A percentile compares a stretch with the other conserved stretches of the same genome.
Evolutionary conservation across 495 filamentous ascomycete species (phyloP).

Genomic region (Penicilliopsis zonata): DNA sequence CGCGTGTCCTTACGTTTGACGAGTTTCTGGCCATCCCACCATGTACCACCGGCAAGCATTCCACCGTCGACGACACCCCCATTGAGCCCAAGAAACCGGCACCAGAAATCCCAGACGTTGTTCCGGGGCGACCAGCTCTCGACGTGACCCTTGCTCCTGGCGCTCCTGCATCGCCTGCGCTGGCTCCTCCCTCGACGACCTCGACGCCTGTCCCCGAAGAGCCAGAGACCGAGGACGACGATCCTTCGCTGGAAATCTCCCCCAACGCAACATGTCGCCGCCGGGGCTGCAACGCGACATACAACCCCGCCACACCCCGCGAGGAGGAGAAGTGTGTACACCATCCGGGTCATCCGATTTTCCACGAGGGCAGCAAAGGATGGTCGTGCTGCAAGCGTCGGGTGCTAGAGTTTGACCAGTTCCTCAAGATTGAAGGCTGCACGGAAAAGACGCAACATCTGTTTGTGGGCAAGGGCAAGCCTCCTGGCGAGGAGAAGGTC

Average conservation of each 20-base stretch:
- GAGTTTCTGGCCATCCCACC: slow-evolving; percentile 92
- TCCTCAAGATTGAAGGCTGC: slow-evolving; percentile 90
- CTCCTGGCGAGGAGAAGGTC: slow-evolving; percentile 39
- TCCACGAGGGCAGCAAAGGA: slow-evolving; percentile 96
- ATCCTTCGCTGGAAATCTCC: slow-evolving; percentile 55
- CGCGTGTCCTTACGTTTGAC: slow-evolving; percentile 94
- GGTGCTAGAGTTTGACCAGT: slow-evolving; percentile 95
- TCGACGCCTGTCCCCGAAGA: slow-evolving; percentile 58
- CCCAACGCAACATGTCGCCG: slow-evolving; percentile 66
- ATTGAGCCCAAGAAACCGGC: slow-evolving; percentile 34
- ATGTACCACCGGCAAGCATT: slow-evolving; percentile 91
- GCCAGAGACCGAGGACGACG: slow-evolving; percentile 84
- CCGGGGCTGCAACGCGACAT: slow-evolving; percentile 55
- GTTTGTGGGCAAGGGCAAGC: slow-evolving; percentile 71
- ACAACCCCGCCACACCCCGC: slow-evolving; percentile 43
- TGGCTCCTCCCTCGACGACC: slow-evolving; percentile 42
- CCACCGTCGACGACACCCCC: slow-evolving; percentile 67
- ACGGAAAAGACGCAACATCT: slow-evolving; percentile 68
- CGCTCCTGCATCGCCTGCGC: slow-evolving; percentile 33
- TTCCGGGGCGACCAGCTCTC: slow-evolving; percentile 9
- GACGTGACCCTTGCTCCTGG: slow-evolving; percentile 13
- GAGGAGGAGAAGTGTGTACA: slow-evolving; percentile 72
- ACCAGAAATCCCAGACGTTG: slow-evolving; percentile 10
- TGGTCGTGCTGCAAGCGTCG: slow-evolving; percentile 94
- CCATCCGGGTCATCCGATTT: slow-evolving; percentile 79